phyloP scores from a whole-genome alignment of 495 filamentous ascomycete genomes.

The Xanthoparmelia taractica region DNA sequence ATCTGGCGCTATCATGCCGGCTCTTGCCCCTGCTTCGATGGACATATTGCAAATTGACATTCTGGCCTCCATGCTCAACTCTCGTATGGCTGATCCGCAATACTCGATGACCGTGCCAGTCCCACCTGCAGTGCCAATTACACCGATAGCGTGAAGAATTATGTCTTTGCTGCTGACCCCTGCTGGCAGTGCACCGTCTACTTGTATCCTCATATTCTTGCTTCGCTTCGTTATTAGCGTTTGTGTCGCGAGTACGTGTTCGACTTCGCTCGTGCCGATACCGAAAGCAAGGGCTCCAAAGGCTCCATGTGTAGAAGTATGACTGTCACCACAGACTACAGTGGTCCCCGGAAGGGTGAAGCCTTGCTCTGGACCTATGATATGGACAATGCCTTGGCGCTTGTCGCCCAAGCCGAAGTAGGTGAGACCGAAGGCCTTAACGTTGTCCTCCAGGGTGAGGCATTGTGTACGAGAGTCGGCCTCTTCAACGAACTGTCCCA shows the following conservation, averaged over 20 bases:
- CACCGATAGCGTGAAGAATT: conserved; percentile 85
- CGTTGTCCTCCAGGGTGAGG: conserved; percentile 91
- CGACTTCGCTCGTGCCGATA: conserved; percentile 96
- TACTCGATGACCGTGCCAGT: conserved; percentile 94
- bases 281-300: conserved; percentile 94
- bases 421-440: conserved; percentile 91
- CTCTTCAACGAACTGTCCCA: conserved; percentile 80
- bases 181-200: conserved; percentile 81
- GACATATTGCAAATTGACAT: conserved; percentile 99
- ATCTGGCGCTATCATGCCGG: conserved; percentile 94
- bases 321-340: conserved; percentile 94
- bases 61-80: conserved; percentile 89
- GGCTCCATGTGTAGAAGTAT: conserved; percentile 95
- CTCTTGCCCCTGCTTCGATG: conserved; percentile 93
- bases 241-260: conserved; percentile 96
- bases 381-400: conserved; percentile 95
- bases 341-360: conserved; percentile 97
- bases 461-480: conserved; percentile 89
- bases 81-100: conserved; percentile 85
- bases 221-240: conserved; percentile 87
- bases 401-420: conserved; percentile 97
- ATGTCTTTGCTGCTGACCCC: conserved; percentile 97
- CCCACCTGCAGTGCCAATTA: conserved; percentile 92
- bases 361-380: conserved; percentile 98
- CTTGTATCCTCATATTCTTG: conserved; percentile 97